Evolutionary conservation across 345 rosid species (phyloP).

Genomic region (Dipteronia sinensis): DNA sequence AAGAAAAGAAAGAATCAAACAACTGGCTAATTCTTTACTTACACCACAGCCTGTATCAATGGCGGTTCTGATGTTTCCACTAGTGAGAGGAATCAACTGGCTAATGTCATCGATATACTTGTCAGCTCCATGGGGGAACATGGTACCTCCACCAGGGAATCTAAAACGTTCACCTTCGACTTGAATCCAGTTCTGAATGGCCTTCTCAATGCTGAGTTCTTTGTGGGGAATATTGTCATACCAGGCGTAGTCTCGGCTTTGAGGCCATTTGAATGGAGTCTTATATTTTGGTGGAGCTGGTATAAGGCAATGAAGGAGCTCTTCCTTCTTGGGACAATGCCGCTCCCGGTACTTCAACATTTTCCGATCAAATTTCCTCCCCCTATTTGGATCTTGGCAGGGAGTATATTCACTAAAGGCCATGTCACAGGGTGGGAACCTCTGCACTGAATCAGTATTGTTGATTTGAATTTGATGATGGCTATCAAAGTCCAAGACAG

Average conservation of each 20-base stretch:
- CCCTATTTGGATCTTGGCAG: constrained; percentile 73
- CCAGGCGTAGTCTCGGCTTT: constrained; percentile 96
- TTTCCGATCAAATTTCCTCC: constrained; percentile 69
- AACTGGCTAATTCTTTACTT: constrained; percentile 32
- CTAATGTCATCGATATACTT: constrained; percentile 86
- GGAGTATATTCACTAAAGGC: constrained; percentile 84
- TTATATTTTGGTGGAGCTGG: constrained; percentile 96
- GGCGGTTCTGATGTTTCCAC: constrained; percentile 83
- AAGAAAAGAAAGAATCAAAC: neutral
- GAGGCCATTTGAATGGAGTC: constrained; percentile 97
- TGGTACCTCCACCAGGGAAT: constrained; percentile 99
- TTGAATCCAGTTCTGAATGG: constrained; percentile 97
- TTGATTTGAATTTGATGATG: constrained; percentile 64
- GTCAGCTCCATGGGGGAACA: constrained; percentile 95
- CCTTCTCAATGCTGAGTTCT: constrained; percentile 95
- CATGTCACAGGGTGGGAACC: constrained; percentile 73
- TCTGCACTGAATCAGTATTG: constrained; percentile 34
- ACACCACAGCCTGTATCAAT: constrained; percentile 98
- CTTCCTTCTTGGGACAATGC: constrained; percentile 83
- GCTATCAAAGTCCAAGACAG: constrained; percentile 64
- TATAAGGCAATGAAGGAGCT: constrained; percentile 68
- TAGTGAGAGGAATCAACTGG: constrained; percentile 70
- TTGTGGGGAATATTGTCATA: constrained; percentile 92
- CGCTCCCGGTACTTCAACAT: constrained; percentile 92
- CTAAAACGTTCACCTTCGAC: constrained; percentile 83